Evolutionary conservation across 2,329 filamentous ascomycete species (phyloP).

Genomic region (Aspergillus chevalieri): DNA sequence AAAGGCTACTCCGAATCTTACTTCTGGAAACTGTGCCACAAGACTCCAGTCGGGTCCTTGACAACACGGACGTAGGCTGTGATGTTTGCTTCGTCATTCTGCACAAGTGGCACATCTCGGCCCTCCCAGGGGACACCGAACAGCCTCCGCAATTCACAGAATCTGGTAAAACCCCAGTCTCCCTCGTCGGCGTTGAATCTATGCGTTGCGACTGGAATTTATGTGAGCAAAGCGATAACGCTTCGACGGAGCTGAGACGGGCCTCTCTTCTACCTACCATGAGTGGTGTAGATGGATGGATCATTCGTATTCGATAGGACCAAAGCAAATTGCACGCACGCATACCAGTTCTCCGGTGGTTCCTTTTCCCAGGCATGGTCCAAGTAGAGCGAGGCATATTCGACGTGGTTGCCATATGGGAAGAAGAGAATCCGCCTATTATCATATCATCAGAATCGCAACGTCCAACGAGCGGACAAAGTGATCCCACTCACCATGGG

Average conservation of each 20-base stretch:
- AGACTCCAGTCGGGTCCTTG: conserved; percentile 44
- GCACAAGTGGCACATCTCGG: conserved; percentile 50
- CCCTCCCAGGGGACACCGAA: conserved; percentile 74
- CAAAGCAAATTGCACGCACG: conserved; percentile 89
- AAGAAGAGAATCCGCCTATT: conserved; percentile 88
- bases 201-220: conserved; percentile 64
- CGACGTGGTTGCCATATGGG: conserved; percentile 88
- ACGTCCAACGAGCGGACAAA: neutral
- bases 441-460: conserved; percentile 17
- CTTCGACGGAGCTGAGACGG: neutral
- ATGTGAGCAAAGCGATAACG: neutral
- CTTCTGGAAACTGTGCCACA: conserved; percentile 45
- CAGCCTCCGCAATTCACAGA: conserved; percentile 79
- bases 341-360: conserved; percentile 88
- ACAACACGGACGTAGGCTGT: conserved; percentile 45
- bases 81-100: conserved; percentile 42
- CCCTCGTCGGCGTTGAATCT: conserved; percentile 94
- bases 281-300: conserved; percentile 69
- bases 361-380: conserved; percentile 80
- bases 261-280: conserved; percentile 49
- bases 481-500: conserved; percentile 63
- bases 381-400: conserved; percentile 89
- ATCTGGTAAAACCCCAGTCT: conserved; percentile 98
- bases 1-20: conserved; percentile 13
- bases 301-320: conserved; percentile 93